These are phyloP conservation scores for Hyphopichia burtonii DNA, from an alignment of 1,139 yeast species.

Conservation along the genomic window DNA sequence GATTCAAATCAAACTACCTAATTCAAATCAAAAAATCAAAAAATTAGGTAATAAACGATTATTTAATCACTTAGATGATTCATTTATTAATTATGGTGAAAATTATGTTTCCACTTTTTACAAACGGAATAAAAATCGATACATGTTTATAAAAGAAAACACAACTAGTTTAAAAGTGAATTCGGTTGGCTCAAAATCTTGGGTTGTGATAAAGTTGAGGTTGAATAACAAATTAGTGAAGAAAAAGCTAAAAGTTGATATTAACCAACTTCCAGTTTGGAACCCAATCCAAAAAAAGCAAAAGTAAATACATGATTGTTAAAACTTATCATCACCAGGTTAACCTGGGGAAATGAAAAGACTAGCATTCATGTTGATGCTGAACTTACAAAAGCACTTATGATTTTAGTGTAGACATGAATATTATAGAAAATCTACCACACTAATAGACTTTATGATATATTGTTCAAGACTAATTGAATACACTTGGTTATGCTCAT, in stretches of 20 bases:
- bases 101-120: constrained; percentile 35
- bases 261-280: constrained; percentile 28
- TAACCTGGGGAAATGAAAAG: too few species aligned
- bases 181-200: constrained; percentile 23
- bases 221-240: constrained; percentile 1
- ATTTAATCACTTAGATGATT: background rate
- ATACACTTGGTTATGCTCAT: too few species aligned
- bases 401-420: too few species aligned
- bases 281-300: constrained; percentile 20
- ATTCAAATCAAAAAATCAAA: background rate
- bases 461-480: too few species aligned
- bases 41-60: background rate
- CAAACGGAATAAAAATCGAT: constrained; percentile 34
- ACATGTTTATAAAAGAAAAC: constrained; percentile 39
- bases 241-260: constrained; percentile 27
- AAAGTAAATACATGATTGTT: constrained; percentile 7
- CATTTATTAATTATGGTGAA: constrained; percentile 16
- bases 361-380: too few species aligned
- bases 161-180: constrained; percentile 28
- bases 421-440: too few species aligned
- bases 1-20: background rate
- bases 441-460: too few species aligned
- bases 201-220: constrained; percentile 25
- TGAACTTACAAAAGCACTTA: too few species aligned
- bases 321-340: too few species aligned